Conservation (phyloP, 352 stramenopile species). For the Nothophytophthora sp. region DNA sequence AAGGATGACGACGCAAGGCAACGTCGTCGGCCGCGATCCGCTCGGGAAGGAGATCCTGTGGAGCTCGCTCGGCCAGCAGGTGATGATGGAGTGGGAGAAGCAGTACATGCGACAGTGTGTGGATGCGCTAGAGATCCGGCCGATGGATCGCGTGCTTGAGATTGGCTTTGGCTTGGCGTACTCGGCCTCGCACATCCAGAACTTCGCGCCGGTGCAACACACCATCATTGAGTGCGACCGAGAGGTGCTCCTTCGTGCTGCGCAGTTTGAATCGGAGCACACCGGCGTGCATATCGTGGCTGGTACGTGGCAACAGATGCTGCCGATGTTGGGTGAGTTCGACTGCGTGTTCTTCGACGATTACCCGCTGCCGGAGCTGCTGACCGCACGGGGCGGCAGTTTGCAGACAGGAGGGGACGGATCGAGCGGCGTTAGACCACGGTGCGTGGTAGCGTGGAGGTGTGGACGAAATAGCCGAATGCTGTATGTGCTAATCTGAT, state of each 20-base stretch:
- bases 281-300: conserved; percentile 45
- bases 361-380: conserved; percentile 69
- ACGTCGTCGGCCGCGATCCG: conserved; percentile 43
- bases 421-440: too few species aligned
- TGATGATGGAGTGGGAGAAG: conserved; percentile 91
- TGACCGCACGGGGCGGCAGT: too few species aligned
- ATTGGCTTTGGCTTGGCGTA: conserved; percentile 89
- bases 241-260: conserved; percentile 45
- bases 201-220: conserved; percentile 47
- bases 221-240: conserved; percentile 84
- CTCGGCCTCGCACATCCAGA: conserved; percentile 74
- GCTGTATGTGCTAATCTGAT: conserved; percentile 1
- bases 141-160: conserved; percentile 67
- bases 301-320: conserved; percentile 69
- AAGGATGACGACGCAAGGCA: conserved; percentile 49
- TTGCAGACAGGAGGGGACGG: too few species aligned
- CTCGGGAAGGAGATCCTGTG: conserved; percentile 47
- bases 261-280: conserved; percentile 43
- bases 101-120: conserved; percentile 84
- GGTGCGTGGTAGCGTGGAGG: background rate
- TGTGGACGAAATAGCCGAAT: background rate
- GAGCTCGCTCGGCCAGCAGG: conserved; percentile 77
- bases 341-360: conserved; percentile 88
- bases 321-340: conserved; percentile 56
- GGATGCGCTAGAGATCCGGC: conserved; percentile 52